phyloP scores from a whole-genome alignment of 202 grass and related monocot species.

The Digitaria exilis region DNA sequence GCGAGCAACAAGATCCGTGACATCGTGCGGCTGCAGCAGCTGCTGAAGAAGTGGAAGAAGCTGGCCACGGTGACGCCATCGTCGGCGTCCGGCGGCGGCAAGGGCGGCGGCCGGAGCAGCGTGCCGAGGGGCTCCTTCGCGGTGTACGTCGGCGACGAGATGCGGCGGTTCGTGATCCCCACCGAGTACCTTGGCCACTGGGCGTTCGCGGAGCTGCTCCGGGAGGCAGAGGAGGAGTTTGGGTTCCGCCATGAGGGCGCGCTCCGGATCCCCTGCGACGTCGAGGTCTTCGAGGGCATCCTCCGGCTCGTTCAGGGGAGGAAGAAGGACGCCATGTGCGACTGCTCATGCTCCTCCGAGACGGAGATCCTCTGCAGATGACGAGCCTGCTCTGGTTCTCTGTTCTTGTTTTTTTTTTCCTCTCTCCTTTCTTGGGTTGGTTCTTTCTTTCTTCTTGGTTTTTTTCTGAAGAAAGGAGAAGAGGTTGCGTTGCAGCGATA shows the following conservation, averaged over 20 bases:
- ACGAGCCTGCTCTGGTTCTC: constrained; percentile 24
- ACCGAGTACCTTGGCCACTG: constrained; percentile 73
- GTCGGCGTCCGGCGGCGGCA: constrained; percentile 5
- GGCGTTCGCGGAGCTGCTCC: constrained; percentile 75
- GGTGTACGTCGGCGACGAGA: constrained; percentile 83
- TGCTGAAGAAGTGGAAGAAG: constrained; percentile 89
- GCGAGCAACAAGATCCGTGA: constrained; percentile 80
- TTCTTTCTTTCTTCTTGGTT: constrained; percentile 54
- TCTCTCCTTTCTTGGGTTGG: constrained; percentile 54
- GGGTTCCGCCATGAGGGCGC: constrained; percentile 79
- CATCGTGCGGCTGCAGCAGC: constrained; percentile 75
- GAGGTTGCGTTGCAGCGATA: constrained; percentile 35
- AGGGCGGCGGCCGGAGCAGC: constrained; percentile 17
- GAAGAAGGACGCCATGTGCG: constrained; percentile 50
- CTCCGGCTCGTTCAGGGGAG: constrained; percentile 55
- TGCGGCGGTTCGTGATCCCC: constrained; percentile 84
- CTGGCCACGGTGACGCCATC: constrained; percentile 48
- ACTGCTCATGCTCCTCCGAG: constrained; percentile 51
- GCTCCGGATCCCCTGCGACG: constrained; percentile 79
- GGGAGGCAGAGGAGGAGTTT: constrained; percentile 88
- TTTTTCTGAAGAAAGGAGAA: constrained; percentile 55
- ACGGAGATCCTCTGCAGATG: constrained; percentile 67
- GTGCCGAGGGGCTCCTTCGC: constrained; percentile 75
- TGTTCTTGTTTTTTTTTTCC: background rate
- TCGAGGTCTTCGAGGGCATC: constrained; percentile 56